These are phyloP conservation scores for Ilex aquifolium DNA, from an alignment of 257 asterid genomes.

Conservation along the genomic window DNA sequence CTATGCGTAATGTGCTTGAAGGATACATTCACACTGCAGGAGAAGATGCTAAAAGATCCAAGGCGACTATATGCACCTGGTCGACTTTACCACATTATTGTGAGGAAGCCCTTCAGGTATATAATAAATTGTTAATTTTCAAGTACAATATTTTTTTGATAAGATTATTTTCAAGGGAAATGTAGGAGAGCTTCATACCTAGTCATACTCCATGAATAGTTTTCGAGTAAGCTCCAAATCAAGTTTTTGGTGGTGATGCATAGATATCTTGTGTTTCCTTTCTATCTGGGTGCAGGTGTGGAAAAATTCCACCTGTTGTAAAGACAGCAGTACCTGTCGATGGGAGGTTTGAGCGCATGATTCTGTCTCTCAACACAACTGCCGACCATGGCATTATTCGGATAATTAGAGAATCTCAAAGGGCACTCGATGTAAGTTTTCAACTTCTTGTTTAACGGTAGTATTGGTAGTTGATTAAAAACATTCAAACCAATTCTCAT, in stretches of 20 bases:
- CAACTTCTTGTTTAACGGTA: constrained; percentile 2
- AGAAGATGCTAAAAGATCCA: constrained; percentile 90
- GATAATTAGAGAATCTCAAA: constrained; percentile 71
- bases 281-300: constrained; percentile 44
- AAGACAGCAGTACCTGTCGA: constrained; percentile 96
- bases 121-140: background rate
- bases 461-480: background rate
- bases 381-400: constrained; percentile 75
- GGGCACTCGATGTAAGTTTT: constrained; percentile 64
- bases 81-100: constrained; percentile 92
- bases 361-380: constrained; percentile 78
- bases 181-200: background rate
- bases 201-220: no score
- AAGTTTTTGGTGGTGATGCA: background rate
- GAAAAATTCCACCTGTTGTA: constrained; percentile 60
- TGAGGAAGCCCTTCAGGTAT: constrained; percentile 89
- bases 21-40: constrained; percentile 89
- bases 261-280: constrained; percentile 2
- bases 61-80: constrained; percentile 98
- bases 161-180: background rate
- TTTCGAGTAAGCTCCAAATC: background rate
- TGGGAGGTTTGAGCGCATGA: constrained; percentile 95
- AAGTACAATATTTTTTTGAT: background rate
- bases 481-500: background rate
- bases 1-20: constrained; percentile 88